Evolutionary conservation across 768 basidiomycete species (phyloP).

Genomic region (Leccinum subgranulosum): DNA sequence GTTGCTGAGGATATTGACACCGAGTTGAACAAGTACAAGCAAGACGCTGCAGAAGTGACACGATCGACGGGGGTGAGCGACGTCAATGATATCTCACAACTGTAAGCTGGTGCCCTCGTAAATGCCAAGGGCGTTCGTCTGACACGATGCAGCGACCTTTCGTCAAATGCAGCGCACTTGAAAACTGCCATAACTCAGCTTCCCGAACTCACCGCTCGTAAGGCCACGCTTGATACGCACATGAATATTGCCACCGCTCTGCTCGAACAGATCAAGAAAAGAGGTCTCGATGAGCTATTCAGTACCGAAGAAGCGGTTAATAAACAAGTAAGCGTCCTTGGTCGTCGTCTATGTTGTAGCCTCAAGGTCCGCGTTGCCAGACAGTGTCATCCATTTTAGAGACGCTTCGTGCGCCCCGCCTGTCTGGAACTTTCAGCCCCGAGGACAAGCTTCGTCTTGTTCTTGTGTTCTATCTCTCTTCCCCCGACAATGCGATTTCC

Average conservation of each 20-base stretch:
- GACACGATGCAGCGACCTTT: conserved; percentile 58
- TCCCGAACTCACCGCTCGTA: conserved; percentile 94
- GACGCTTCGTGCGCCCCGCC: conserved; percentile 71
- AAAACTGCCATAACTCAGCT: conserved; percentile 97
- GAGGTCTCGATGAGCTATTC: conserved; percentile 96
- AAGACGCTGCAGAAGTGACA: conserved; percentile 96
- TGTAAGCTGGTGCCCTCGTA: conserved; percentile 49
- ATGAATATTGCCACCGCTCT: conserved; percentile 99
- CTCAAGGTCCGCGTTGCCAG: conserved; percentile 34
- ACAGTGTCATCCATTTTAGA: conserved; percentile 80
- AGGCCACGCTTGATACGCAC: conserved; percentile 94
- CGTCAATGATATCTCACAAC: conserved; percentile 90
- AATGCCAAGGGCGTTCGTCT: conserved; percentile 2
- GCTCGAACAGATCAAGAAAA: conserved; percentile 91
- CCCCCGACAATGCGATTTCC: conserved; percentile 71
- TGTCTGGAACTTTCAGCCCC: conserved; percentile 62
- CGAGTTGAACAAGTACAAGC: conserved; percentile 90
- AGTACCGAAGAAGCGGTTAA: conserved; percentile 89
- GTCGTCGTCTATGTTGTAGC: not conserved
- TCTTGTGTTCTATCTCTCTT: conserved; percentile 92
- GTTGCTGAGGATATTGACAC: conserved; percentile 96
- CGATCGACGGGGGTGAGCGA: conserved; percentile 94
- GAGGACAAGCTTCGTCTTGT: conserved; percentile 91
- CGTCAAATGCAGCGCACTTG: conserved; percentile 89
- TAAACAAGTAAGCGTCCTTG: conserved; percentile 59